These are phyloP conservation scores for Aspergillus felis DNA, from an alignment of 2,329 filamentous ascomycete species.

Conservation along the genomic window DNA sequence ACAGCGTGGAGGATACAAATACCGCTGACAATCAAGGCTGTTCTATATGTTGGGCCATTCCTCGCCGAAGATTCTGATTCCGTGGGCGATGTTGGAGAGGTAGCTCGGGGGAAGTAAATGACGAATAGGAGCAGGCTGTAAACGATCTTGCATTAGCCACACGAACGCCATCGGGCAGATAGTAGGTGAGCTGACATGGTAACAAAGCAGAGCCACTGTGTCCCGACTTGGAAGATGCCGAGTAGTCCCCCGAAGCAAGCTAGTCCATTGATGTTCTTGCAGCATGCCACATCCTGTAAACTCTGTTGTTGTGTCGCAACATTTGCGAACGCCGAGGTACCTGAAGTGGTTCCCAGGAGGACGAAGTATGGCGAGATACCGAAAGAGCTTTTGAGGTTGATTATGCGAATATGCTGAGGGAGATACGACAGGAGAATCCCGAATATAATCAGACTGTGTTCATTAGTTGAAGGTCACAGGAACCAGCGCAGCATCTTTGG, in stretches of 20 bases:
- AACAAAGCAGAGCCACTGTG: slow-evolving; percentile 88
- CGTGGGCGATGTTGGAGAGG: slow-evolving; percentile 46
- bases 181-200: slow-evolving; percentile 65
- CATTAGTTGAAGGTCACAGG: slow-evolving; percentile 9
- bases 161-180: neutral
- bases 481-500: slow-evolving; percentile 4
- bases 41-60: slow-evolving; percentile 66
- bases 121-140: slow-evolving; percentile 84
- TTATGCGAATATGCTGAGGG: slow-evolving; percentile 90
- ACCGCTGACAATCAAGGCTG: slow-evolving; percentile 70
- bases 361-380: slow-evolving; percentile 96
- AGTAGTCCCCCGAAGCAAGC: slow-evolving; percentile 82
- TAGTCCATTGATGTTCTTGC: slow-evolving; percentile 72
- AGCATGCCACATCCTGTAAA: slow-evolving; percentile 78
- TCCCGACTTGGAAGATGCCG: slow-evolving; percentile 84
- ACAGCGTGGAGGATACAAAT: slow-evolving; percentile 73
- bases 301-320: slow-evolving; percentile 85
- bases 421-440: slow-evolving; percentile 91
- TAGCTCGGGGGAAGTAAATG: slow-evolving; percentile 76
- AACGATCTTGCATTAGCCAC: slow-evolving; percentile 1
- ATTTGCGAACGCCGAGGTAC: slow-evolving; percentile 84
- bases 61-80: slow-evolving; percentile 31
- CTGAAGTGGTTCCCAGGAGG: slow-evolving; percentile 85
- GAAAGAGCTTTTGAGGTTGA: slow-evolving; percentile 77
- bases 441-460: slow-evolving; percentile 65